Evolutionary conservation across 2,329 filamentous ascomycete species (phyloP), one percentile per base, ranked within the genome.

Genomic region (Hymenoscyphus infarciens): DNA sequence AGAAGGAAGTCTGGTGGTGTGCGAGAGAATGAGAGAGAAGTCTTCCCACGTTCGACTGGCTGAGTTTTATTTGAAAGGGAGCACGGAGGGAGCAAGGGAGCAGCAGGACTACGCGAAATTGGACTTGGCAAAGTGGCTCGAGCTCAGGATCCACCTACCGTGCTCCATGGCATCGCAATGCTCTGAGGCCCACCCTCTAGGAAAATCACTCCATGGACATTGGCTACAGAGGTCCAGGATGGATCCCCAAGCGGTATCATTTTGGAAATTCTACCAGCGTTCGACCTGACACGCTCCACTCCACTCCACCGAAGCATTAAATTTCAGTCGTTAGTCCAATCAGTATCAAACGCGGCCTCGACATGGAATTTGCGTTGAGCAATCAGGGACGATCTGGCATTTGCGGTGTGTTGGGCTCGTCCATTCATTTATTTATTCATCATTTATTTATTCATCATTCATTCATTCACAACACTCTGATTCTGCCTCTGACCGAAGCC

Each of bases 1-100:
- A 67, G 66, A 35, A 49, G 59, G 62, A 68, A 67, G 66, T 66
- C 68, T 67, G 66, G 5, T 49, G 45, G 45, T 49, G 45, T 49
- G 42, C 6, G 45, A 49, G 10, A 13, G 22, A 33, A 33, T 6
- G 10, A 33, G 31, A 33, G 31, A 33, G 31, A 33, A 10, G 3
- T 33, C 25, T 33, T 33, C 31, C 31, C 5, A 33, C 31, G 31
- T 33, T 33, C 35, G 35, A 38, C 13, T 15, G 10, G 31, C 31
- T 33, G 31, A 33, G 31, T 38, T 38, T 38, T 4, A 38, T 38
- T 3, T 38, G 35, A 38, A 38, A 15, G 11, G 35, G 11, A 38
- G 35, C 35, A 38, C 2, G 35, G 35, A 33, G 58, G 55, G 59
- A 59, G 62, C 64, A 64, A 66, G 66, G 64, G 64, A 27, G 25